Conservation (phyloP, 2,329 filamentous ascomycete species). For the Colletotrichum lentis region DNA sequence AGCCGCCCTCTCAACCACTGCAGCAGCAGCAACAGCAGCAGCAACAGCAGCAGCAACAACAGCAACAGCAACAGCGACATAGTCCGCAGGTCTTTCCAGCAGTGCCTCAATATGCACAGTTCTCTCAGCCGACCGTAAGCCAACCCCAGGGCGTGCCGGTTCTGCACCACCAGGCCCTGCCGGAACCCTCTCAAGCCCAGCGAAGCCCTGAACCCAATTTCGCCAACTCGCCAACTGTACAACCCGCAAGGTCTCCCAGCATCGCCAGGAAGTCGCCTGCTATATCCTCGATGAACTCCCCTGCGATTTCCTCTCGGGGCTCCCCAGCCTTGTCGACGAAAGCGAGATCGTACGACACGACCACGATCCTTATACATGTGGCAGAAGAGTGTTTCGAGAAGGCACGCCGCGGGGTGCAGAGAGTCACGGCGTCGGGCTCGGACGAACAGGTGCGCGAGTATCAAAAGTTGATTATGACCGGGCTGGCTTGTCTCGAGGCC, state of each 20-base stretch:
- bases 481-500: slow-evolving; percentile 75
- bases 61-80: slow-evolving; percentile 14
- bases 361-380: slow-evolving; percentile 71
- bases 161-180: slow-evolving; percentile 24
- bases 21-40: slow-evolving; percentile 12
- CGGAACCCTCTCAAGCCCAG: slow-evolving; percentile 37
- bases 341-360: slow-evolving; percentile 57
- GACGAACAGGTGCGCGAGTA: slow-evolving; percentile 68
- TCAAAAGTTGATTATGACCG: slow-evolving; percentile 75
- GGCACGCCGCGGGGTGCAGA: slow-evolving; percentile 64
- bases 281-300: slow-evolving; percentile 39
- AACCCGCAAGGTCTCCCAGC: slow-evolving; percentile 46
- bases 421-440: slow-evolving; percentile 59
- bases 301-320: slow-evolving; percentile 43
- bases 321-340: slow-evolving; percentile 52
- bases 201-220: slow-evolving; percentile 52
- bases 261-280: slow-evolving; percentile 52
- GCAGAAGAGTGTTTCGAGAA: slow-evolving; percentile 79
- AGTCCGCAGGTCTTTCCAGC: slow-evolving; percentile 22
- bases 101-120: slow-evolving; percentile 31
- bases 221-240: slow-evolving; percentile 53
- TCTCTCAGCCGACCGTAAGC: slow-evolving; percentile 35
- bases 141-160: slow-evolving; percentile 28
- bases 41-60: slow-evolving; percentile 8
- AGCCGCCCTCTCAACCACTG: slow-evolving; percentile 23